Percentiles rank a stretch among this genome's conserved stretches.
Conservation (phyloP, 1,284 basidiomycete genomes). For the Omphalotus olearius region DNA sequence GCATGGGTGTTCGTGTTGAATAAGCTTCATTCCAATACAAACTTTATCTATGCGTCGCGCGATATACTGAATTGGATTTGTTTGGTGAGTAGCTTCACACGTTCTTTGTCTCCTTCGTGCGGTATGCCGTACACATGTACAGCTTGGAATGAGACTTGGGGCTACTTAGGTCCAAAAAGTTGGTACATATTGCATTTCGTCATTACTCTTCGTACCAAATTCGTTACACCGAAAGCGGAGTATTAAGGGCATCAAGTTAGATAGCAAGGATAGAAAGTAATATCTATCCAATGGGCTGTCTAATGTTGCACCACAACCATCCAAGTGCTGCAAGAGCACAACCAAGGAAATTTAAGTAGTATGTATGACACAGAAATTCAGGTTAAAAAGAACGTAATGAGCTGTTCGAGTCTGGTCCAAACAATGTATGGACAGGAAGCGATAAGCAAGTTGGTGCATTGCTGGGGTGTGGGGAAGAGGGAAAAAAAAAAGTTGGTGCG, state of each 20-base stretch:
- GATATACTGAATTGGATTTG: neutral
- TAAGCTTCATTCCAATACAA: slow-evolving; percentile 11
- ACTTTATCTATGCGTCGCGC: slow-evolving; percentile 12
- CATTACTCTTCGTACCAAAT: slow-evolving; percentile 17
- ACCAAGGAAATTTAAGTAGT: neutral
- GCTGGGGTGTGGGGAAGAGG: neutral
- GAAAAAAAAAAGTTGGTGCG: slow-evolving; percentile 9
- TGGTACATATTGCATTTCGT: slow-evolving; percentile 23
- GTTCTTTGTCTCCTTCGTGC: slow-evolving; percentile 22
- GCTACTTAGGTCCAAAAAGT: neutral
- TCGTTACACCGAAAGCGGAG: no score
- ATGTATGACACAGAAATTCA: slow-evolving; percentile 4
- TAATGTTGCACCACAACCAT: neutral
- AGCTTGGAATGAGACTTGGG: no score
- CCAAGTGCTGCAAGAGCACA: no score
- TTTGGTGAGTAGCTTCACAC: slow-evolving; percentile 20
- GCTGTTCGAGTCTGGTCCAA: neutral
- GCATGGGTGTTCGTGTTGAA: slow-evolving; percentile 10
- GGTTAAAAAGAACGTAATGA: slow-evolving; percentile 7
- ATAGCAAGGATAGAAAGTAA: no score
- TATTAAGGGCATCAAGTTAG: no score
- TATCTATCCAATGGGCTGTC: slow-evolving; percentile 4
- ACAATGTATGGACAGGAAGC: neutral
- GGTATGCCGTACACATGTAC: no score
- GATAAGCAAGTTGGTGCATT: neutral